Evolutionary conservation across 768 basidiomycete genomes (phyloP), one percentile per base, ranked within the genome.

Genomic region (Terana coerulea): DNA sequence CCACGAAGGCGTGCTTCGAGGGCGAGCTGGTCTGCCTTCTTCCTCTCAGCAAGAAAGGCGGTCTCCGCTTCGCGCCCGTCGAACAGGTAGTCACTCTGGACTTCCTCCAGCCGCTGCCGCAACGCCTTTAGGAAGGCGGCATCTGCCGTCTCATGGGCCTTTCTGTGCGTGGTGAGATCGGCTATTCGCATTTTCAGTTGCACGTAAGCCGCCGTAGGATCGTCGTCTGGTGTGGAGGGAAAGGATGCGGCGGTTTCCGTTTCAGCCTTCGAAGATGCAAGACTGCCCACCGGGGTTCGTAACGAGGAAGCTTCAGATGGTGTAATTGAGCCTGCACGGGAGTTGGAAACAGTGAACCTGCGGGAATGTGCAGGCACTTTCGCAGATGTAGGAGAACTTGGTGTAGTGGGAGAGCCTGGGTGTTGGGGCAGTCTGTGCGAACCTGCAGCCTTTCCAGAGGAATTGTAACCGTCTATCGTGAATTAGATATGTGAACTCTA

Each of bases 21-120:
- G 5, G 67, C 62, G 11, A 59, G 54, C 19, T 69, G 63, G 25
- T 83, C 75, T 19, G 67, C 70, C 57, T 78, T 79, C 36, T 77
- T 67, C 25, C 79, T 77, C 61, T 84, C 79, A 15, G 68, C 66
- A 25, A 66, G 71, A 65, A 84, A 89, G 21, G 74, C 63, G 4
- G 67, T 72, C 59, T 86, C 75, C 1, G 88, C 88, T 54, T 87
- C 84, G 49, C 69, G 72, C 58, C 80, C 75, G 50, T 88, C 75
- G 61, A 93, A 92, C 50, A 90, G 78, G 58, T 89, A 89, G 63
- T 85, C 73, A 21, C 71, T 68, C 60, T 77, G 76, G 22, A 82
- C 62, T 21, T 61, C 65, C 37, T 70, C 63, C 34, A 89, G 64
- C 34, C 72, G 78, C 42, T 68, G 60, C 9, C 72, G 75, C 31